phyloP scores from a whole-genome alignment of 2,329 filamentous ascomycete genomes.

The Rasamsonia emersonii region DNA sequence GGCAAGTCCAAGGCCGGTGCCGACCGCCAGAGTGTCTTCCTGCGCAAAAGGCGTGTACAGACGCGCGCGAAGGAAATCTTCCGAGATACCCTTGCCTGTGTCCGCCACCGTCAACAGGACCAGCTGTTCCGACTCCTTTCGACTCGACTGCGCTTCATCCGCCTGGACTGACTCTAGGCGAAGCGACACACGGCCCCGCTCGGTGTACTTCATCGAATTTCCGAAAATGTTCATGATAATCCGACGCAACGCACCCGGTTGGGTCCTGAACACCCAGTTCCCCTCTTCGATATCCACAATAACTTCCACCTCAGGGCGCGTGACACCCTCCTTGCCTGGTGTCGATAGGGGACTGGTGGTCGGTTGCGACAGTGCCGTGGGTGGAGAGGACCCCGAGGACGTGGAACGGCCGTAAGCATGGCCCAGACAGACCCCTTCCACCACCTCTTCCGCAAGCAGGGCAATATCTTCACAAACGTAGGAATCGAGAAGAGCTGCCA shows the following conservation, averaged over 20 bases:
- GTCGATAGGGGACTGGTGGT: slow-evolving; percentile 6
- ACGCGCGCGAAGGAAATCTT: slow-evolving; percentile 52
- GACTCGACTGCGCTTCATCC: slow-evolving; percentile 20
- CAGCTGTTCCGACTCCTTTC: slow-evolving; percentile 24
- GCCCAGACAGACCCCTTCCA: slow-evolving; percentile 47
- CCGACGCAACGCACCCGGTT: slow-evolving; percentile 46
- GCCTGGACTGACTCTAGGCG: slow-evolving; percentile 24
- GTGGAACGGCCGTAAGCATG: slow-evolving; percentile 31
- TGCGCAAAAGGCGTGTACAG: slow-evolving; percentile 53
- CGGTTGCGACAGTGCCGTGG: too few species aligned
- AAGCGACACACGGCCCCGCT: slow-evolving; percentile 43
- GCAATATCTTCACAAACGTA: slow-evolving; percentile 35
- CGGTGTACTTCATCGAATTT: slow-evolving; percentile 56
- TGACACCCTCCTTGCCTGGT: slow-evolving; percentile 6
- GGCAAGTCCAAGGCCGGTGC: slow-evolving; percentile 50
- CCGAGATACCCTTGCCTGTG: slow-evolving; percentile 57
- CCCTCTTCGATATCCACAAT: slow-evolving; percentile 45
- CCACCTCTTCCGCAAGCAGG: slow-evolving; percentile 44
- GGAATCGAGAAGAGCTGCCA: slow-evolving; percentile 25
- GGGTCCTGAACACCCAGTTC: slow-evolving; percentile 47
- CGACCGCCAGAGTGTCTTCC: slow-evolving; percentile 49
- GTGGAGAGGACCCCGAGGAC: too few species aligned
- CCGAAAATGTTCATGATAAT: slow-evolving; percentile 57
- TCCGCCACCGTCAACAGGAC: slow-evolving; percentile 47
- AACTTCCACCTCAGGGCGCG: slow-evolving; percentile 33